phyloP scores from a whole-genome alignment of 768 basidiomycete species.

The Termitomyces sp. region DNA sequence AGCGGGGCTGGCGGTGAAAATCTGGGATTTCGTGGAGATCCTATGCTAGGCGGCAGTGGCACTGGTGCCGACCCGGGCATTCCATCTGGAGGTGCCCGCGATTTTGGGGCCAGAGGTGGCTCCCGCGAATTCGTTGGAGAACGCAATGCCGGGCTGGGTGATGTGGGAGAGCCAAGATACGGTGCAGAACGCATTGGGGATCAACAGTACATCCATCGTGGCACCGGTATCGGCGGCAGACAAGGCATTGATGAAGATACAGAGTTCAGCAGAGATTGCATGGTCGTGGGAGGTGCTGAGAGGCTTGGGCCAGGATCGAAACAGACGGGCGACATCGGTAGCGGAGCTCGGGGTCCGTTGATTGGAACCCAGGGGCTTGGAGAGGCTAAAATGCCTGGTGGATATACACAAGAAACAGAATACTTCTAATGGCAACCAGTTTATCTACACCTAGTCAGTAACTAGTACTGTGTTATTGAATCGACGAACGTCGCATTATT shows the following conservation, averaged over 20 bases:
- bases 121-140: slow-evolving; percentile 2
- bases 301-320: neutral
- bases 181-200: neutral
- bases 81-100: neutral
- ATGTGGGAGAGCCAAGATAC: neutral
- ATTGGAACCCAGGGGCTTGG: neutral
- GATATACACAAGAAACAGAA: neutral
- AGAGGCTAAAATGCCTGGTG: slow-evolving; percentile 8
- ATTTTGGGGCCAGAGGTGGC: neutral
- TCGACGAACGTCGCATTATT: neutral
- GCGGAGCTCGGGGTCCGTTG: neutral
- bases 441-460: neutral
- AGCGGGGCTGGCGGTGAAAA: slow-evolving; percentile 8
- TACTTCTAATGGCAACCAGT: neutral
- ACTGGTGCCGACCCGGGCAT: slow-evolving; percentile 3
- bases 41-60: slow-evolving; percentile 4
- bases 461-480: neutral
- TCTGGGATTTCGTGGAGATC: slow-evolving; percentile 1
- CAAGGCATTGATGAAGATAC: neutral
- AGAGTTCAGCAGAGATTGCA: slow-evolving; percentile 1
- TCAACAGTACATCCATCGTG: neutral
- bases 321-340: neutral
- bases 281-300: neutral
- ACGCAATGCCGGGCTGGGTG: neutral
- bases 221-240: slow-evolving; percentile 6